A percentile compares a stretch with the other conserved stretches of the same genome.
Evolutionary conservation across 192 early-diverging fungal species (phyloP).

Genomic region (Piromyces finnis): DNA sequence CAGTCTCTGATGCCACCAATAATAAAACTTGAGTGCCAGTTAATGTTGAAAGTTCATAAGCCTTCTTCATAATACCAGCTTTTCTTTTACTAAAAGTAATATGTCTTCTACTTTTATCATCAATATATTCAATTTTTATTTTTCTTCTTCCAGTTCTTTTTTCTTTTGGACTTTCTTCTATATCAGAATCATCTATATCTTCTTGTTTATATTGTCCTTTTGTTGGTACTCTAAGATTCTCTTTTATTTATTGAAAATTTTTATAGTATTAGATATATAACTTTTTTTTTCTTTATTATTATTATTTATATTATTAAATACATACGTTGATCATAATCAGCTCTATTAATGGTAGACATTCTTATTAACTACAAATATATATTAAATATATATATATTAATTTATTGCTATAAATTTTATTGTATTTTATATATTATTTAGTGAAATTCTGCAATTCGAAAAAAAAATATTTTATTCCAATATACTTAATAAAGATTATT

Average conservation of each 20-base stretch:
- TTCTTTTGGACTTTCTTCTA: background rate
- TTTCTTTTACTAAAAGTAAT: constrained; percentile 92
- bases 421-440: too few species aligned
- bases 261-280: too few species aligned
- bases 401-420: too few species aligned
- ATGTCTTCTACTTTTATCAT: constrained; percentile 79
- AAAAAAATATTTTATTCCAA: too few species aligned
- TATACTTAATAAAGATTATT: too few species aligned
- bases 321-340: background rate
- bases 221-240: background rate
- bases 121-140: constrained; percentile 92
- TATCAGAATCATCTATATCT: background rate
- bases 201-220: background rate
- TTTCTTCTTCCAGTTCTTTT: constrained; percentile 73
- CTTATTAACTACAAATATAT: too few species aligned
- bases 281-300: too few species aligned
- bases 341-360: background rate
- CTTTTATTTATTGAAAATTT: background rate
- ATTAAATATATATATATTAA: too few species aligned
- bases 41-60: constrained; percentile 78
- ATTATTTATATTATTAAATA: background rate
- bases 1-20: constrained; percentile 84
- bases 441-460: too few species aligned
- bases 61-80: constrained; percentile 98
- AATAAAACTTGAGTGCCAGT: constrained; percentile 89